Base-by-base conservation (phyloP, 1,284 basidiomycete species). In the Gomphus bonarii region DNA sequence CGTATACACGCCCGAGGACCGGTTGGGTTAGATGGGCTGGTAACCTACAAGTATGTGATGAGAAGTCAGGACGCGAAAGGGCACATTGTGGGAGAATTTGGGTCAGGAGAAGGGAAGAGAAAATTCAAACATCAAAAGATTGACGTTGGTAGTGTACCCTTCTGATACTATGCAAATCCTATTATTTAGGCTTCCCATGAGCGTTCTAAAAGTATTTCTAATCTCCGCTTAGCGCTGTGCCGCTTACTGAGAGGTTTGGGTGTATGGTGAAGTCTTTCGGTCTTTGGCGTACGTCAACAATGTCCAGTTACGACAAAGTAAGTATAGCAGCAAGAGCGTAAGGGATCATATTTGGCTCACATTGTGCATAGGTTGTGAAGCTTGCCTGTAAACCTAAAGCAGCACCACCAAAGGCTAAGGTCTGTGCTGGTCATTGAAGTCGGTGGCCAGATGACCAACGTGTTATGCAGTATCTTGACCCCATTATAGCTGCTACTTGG, bases 1-100 rank as follows among this genome's bases (percentile, higher is more conserved):
- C 86, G 91, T 65, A 97, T 97, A 55, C 97, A 99, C 66, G 95
- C 97, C 2, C 77, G 97, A 31, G 97, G 97, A 1, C 97, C 97
- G 0, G 97, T 99, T 1, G 97, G 97, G 0, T 74, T 99, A 54
- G 94, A 98, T 62, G 97, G 97, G 1, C 74, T 97, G 61, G 88
- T 94, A 49, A 95, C 87, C 60, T 97, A 97, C 77, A 97, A 97
- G 72, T 97, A 95, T 69, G 81, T 93, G 73, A 72, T 97, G 70
- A 75, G 80, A 69, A 91, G 91, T 69, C 82, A 74, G 63, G 82
- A 74, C 51, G 74, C 74, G 28, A 75, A 73, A 54, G 94, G 92
- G 1, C 91, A 94, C 65, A 73, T 90, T 31, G 91, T 86, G 12
- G 80, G 81, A 9, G 91, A 93, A 63, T 94, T 90, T 70, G 85